Conservation (phyloP, 805 yeast genomes). For the Limtongia smithiae region DNA sequence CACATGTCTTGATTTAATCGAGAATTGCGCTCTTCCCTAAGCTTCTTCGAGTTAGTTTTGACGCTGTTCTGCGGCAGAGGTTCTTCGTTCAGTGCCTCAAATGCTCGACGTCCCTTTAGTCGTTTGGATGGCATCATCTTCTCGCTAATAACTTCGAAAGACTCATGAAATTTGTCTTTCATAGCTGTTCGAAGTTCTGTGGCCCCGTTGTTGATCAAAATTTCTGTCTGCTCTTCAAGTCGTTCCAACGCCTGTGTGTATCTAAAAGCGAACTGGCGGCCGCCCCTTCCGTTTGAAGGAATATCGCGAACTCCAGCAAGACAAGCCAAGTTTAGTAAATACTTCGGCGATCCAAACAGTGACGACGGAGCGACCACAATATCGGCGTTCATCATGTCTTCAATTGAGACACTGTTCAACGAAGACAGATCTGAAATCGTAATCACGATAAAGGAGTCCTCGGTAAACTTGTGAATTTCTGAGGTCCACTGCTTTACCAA, state of each 20-base stretch:
- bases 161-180: background rate
- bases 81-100: no score
- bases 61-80: background rate
- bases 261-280: slow-evolving; percentile 7
- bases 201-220: slow-evolving; percentile 2
- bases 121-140: no score
- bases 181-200: background rate
- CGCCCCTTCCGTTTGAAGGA: slow-evolving; percentile 7
- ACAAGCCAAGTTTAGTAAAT: slow-evolving; percentile 4
- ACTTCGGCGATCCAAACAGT: slow-evolving; percentile 4
- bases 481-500: slow-evolving; percentile 11
- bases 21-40: background rate
- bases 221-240: background rate
- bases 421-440: background rate
- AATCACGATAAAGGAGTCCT: slow-evolving; percentile 1
- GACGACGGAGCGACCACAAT: slow-evolving; percentile 11
- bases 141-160: no score
- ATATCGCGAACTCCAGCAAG: slow-evolving; percentile 9
- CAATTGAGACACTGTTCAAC: slow-evolving; percentile 2
- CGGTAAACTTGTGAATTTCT: slow-evolving; percentile 8
- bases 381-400: slow-evolving; percentile 8
- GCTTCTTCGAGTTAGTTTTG: background rate
- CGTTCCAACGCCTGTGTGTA: slow-evolving; percentile 2
- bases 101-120: no score
- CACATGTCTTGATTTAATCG: slow-evolving; percentile 3